Evolutionary conservation across 2,329 filamentous ascomycete species (phyloP).

Genomic region (Sporothrix mexicana): DNA sequence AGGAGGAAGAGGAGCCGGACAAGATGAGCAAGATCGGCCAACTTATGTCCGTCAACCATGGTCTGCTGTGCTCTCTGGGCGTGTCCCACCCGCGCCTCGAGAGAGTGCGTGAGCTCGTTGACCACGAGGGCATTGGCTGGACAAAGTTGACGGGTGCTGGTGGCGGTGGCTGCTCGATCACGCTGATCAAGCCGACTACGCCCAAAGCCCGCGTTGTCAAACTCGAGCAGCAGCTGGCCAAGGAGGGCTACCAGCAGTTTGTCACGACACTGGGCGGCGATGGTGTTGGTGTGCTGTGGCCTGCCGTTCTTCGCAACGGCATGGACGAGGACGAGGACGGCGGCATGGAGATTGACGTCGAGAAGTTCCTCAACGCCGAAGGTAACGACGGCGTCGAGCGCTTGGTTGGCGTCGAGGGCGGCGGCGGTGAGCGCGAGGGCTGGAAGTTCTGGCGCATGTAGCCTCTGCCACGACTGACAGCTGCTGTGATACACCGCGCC

Average conservation of each 20-base stretch:
- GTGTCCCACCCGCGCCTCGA: slow-evolving; percentile 95
- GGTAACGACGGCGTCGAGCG: slow-evolving; percentile 85
- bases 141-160: slow-evolving; percentile 96
- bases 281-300: slow-evolving; percentile 92
- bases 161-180: slow-evolving; percentile 94
- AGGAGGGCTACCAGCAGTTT: slow-evolving; percentile 82
- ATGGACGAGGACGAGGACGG: slow-evolving; percentile 77
- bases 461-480: not conserved
- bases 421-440: slow-evolving; percentile 71
- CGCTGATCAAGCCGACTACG: slow-evolving; percentile 75
- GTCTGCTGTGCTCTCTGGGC: slow-evolving; percentile 84
- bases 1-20: slow-evolving; percentile 64
- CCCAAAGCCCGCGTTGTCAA: slow-evolving; percentile 61
- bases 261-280: slow-evolving; percentile 90
- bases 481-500: not conserved
- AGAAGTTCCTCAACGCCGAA: slow-evolving; percentile 79
- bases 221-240: slow-evolving; percentile 68
- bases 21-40: slow-evolving; percentile 79
- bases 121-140: slow-evolving; percentile 90
- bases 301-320: slow-evolving; percentile 85
- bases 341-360: slow-evolving; percentile 90
- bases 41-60: slow-evolving; percentile 92
- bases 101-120: slow-evolving; percentile 86
- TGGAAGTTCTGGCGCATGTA: slow-evolving; percentile 78
- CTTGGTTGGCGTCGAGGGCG: slow-evolving; percentile 79